Evolutionary conservation across 2,329 filamentous ascomycete species (phyloP), one percentile per base, ranked within the genome.

Genomic region (Xylariales sp.): DNA sequence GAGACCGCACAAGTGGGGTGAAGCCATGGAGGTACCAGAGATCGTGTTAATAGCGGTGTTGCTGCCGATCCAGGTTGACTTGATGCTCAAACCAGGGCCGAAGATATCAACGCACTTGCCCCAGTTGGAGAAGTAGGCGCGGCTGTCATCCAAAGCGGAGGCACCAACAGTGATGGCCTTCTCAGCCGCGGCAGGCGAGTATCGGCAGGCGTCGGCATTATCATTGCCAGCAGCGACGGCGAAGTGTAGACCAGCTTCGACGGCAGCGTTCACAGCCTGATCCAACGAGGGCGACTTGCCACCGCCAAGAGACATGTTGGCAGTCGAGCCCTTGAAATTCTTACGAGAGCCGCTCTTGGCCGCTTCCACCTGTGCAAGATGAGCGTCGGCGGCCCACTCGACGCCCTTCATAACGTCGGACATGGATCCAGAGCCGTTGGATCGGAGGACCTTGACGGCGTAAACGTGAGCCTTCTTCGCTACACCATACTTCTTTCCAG

Each of bases 71-170:
- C 96, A 99, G 81, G 96, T 98, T 73, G 96, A 99, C 77, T 93
- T 89, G 77, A 99, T 97, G 90, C 94, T 97, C 78, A 97, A 88
- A 79, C 96, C 96, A 69, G 96, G 96, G 71, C 94, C 96, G 78
- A 99, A 99, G 87, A 99, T 97, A 83, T 99, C 96, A 81, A 95
- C 97, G 89, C 96, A 99, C 88, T 95, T 96, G 82, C 96, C 96
- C 83, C 91, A 98, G 92, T 99, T 99, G 89, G 97, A 99, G 90
- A 99, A 99, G 89, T 98, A 99, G 73, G 96, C 96, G 83, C 96
- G 95, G 87, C 93, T 93, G 80, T 99, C 96, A 78, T 91, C 89
- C 68, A 99, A 89, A 75, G 93, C 96, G 53, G 94, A 97, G 74
- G 96, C 96, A 83, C 95, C 97, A 72, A 99, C 96, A 67, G 96